phyloP scores from a whole-genome alignment of 768 basidiomycete species.

The Lactarius tabidus region DNA sequence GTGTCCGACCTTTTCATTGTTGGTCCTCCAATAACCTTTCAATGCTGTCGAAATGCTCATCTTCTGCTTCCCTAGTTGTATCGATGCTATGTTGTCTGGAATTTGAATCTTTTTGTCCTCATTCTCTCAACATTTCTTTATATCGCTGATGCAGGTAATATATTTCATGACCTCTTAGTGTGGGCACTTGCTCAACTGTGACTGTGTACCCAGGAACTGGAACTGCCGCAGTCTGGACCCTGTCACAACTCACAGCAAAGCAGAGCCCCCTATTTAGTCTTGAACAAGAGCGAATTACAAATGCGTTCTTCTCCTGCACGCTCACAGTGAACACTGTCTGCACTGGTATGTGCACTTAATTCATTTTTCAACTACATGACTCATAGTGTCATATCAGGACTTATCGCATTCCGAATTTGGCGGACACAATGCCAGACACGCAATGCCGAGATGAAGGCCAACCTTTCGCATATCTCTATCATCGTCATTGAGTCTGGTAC shows the following conservation, averaged over 20 bases:
- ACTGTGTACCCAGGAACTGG: slow-evolving; percentile 11
- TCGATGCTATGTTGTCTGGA: slow-evolving; percentile 24
- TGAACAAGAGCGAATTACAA: slow-evolving; percentile 17
- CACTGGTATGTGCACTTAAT: slow-evolving; percentile 13
- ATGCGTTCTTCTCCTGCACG: slow-evolving; percentile 24
- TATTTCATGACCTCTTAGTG: background rate
- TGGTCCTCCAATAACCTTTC: background rate
- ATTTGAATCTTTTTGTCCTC: slow-evolving; percentile 5
- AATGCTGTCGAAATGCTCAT: background rate
- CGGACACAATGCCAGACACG: slow-evolving; percentile 18
- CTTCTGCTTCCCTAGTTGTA: slow-evolving; percentile 9
- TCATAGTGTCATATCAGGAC: background rate
- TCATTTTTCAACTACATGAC: too few relatives aligned
- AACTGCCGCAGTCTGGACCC: too few relatives aligned
- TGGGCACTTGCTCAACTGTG: background rate
- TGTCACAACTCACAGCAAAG: slow-evolving; percentile 5
- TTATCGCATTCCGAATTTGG: slow-evolving; percentile 24
- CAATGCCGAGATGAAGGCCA: slow-evolving; percentile 22
- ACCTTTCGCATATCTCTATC: slow-evolving; percentile 12
- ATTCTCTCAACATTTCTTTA: slow-evolving; percentile 14
- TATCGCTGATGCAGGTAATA: slow-evolving; percentile 19
- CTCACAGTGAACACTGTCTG: slow-evolving; percentile 18
- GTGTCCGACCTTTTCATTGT: slow-evolving; percentile 24
- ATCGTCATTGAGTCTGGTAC: too few relatives aligned
- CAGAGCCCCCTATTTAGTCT: background rate